Base-by-base conservation (phyloP, 108 stramenopile species). In the Mayamaea pseudoterrestris region DNA sequence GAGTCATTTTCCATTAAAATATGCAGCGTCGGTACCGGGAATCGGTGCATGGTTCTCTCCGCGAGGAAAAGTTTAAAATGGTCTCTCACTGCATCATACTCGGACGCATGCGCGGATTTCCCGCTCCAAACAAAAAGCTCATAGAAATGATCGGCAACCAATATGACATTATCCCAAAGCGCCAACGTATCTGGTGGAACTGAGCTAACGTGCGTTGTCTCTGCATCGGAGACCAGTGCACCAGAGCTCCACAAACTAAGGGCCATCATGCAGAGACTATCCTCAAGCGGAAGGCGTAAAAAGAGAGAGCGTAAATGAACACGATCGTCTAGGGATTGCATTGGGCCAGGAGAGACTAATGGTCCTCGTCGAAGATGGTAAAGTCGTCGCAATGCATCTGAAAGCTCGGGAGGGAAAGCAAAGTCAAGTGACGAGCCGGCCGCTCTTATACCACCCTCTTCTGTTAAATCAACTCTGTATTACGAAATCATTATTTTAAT, bases 231-330 rank as follows among this genome's bases (percentile, higher is more conserved):
- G 1, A 57, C 34, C 14, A 57, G 25, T 9, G 49, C 53, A 22
- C 68, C 64, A 3, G 66, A 64, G 40, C 71, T 65, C 71, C 63
- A 77, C 18, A 77, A 34, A 16, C 50, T 39, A 2, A 71, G 71
- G 23, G 68, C 67, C 71, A 72, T 73, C 69, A 71, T 77, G 21
- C 41, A 41, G 12, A 77, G 46, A 30, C 76, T 73, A 34, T 72
- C 76, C 18, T 66, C 65, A 17, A 73, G 30, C 0, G 76, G 76
- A 25, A 77, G 57, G 14, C 76, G 67, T 41, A 77, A 45, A 35
- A 77, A 77, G 13, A 77, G 40, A 25, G 44, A 48, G 12, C 76
- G 63, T 8, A 50, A 46, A 21, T 60, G 64, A 3, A 68, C 71
- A 14, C 76, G 67, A 44, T 77, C 76, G 32, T 77, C 76, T 45